phyloP scores from a whole-genome alignment of 192 early-diverging fungal species.

The Rhizophagus prolifer region DNA sequence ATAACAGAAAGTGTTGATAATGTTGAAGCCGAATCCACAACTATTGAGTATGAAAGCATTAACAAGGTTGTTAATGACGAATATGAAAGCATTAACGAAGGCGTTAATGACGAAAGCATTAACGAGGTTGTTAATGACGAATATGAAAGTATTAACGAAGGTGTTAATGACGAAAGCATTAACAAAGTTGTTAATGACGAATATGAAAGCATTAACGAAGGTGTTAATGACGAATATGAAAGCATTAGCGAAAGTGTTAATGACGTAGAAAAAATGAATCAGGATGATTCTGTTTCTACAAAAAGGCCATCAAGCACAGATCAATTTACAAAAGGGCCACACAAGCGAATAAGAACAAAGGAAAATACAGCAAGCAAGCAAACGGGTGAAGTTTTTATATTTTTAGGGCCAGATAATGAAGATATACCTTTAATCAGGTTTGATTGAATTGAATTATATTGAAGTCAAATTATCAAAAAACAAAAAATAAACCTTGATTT shows the following conservation, averaged over 20 bases:
- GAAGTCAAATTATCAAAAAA: too few species aligned
- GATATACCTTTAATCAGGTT: slow-evolving; percentile 64
- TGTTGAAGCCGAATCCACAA: slow-evolving; percentile 18
- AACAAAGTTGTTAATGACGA: too few species aligned
- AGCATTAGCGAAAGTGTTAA: slow-evolving; percentile 7
- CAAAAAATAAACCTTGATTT: background rate
- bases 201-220: too few species aligned
- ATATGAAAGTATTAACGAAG: too few species aligned
- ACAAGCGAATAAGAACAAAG: slow-evolving; percentile 39
- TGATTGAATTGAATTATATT: background rate
- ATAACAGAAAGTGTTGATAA: slow-evolving; percentile 12
- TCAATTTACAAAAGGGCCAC: background rate
- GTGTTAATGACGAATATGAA: too few species aligned
- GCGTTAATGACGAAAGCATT: slow-evolving; percentile 31
- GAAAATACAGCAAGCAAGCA: slow-evolving; percentile 30
- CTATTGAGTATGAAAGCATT: background rate
- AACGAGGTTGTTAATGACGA: too few species aligned
- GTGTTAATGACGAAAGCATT: background rate
- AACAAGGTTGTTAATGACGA: too few species aligned
- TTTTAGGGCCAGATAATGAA: slow-evolving; percentile 59
- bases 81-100: too few species aligned
- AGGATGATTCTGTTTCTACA: background rate
- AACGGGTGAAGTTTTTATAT: slow-evolving; percentile 81
- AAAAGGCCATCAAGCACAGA: background rate
- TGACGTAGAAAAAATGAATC: slow-evolving; percentile 19